These are phyloP conservation scores for Pyricularia grisea DNA, from an alignment of 2,329 filamentous ascomycete species.

Conservation along the genomic window DNA sequence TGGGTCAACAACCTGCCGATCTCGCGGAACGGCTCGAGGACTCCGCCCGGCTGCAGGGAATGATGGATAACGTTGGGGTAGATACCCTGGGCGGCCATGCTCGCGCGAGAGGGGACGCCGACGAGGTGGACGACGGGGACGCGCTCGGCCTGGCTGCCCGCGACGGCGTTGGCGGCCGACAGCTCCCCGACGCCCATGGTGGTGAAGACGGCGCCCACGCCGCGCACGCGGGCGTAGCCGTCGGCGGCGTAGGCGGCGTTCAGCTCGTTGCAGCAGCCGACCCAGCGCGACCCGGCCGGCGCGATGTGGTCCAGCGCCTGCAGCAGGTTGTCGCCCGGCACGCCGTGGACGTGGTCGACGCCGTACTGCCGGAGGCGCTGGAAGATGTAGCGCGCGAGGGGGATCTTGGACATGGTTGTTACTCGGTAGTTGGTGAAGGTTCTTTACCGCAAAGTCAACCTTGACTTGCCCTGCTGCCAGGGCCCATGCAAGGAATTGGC, in stretches of 20 bases:
- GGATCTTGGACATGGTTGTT: background rate
- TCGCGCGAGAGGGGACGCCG: slow-evolving; percentile 35
- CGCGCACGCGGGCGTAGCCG: slow-evolving; percentile 66
- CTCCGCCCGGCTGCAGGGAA: slow-evolving; percentile 38
- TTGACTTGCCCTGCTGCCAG: background rate
- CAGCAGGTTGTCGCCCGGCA: slow-evolving; percentile 69
- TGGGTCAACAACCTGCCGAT: slow-evolving; percentile 41
- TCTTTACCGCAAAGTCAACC: background rate
- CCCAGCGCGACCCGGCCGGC: slow-evolving; percentile 50
- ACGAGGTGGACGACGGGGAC: slow-evolving; percentile 65
- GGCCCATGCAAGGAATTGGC: no score
- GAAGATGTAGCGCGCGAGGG: slow-evolving; percentile 48
- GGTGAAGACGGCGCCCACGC: slow-evolving; percentile 60
- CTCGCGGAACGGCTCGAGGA: slow-evolving; percentile 13
- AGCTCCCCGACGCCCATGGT: slow-evolving; percentile 69
- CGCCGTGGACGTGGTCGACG: slow-evolving; percentile 54
- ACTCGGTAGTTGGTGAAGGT: background rate
- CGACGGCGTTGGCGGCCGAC: slow-evolving; percentile 65
- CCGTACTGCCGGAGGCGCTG: slow-evolving; percentile 54
- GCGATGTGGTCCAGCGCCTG: slow-evolving; percentile 57
- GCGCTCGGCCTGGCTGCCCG: slow-evolving; percentile 65
- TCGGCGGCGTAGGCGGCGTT: slow-evolving; percentile 74
- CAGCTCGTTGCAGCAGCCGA: slow-evolving; percentile 63
- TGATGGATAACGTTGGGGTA: slow-evolving; percentile 48
- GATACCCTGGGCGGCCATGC: background rate